Base-by-base conservation (phyloP, 345 rosid species). In the Aquilaria malaccensis region DNA sequence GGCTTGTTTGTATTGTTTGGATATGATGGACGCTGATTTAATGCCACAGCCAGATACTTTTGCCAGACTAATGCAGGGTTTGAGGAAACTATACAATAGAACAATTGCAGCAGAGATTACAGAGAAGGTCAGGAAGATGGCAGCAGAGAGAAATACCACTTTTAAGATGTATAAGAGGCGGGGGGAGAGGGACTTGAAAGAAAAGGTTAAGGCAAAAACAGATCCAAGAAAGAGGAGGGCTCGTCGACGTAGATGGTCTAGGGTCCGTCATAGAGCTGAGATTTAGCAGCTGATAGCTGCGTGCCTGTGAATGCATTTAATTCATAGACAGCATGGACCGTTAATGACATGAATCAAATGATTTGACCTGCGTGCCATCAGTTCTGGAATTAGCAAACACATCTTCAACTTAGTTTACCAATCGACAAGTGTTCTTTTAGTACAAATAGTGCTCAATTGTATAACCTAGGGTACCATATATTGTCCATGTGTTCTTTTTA, bases 91-190 rank as follows among this genome's bases (percentile, higher is more conserved):
- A 55, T 88, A 81, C 60, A 85, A 87, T 68, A 78, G 95, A 67
- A 76, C 77, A 64, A 72, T 93, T 61, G 97, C 97, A 1, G 87
- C 72, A 33, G 99, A 90, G 74, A 86, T 94, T 55, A 87, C 99
- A 1, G 95, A 90, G 77, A 94, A 86, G 68, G 95, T 94, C 72
- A 85, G 88, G 72, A 80, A 82, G 74, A 90, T 94, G 95, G 91
- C 99, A 52, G 92, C 67, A 2, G 91, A 90, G 53, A 84, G 88
- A 70, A 69, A 80, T 50, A 72, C 83, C n/a, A 85, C 86, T 51
- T 94, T 94, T 70, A 94, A 86, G 77, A 85, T 86, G 95, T 90
- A 90, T 72, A 94, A 86, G 73, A 79, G 99, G 56, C 76, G 90
- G 53, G 99, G 99, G 61, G 96, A 81, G 75, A 78, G 85, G 67